phyloP scores from a whole-genome alignment of 2,329 filamentous ascomycete species.

The Diaporthe citrichinensis region DNA sequence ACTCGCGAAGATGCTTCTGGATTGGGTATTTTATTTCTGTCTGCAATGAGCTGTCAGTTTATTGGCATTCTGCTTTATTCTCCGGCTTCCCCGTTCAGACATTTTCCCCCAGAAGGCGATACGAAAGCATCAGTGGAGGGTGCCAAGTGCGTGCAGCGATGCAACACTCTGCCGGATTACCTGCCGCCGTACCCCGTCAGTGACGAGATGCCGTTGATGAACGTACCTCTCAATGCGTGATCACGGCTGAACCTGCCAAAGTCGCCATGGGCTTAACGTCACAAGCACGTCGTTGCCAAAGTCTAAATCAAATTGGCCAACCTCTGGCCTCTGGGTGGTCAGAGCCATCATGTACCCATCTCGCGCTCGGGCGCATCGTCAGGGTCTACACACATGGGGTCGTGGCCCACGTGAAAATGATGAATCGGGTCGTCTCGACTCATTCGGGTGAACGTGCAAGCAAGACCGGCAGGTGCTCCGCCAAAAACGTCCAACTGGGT shows the following conservation, averaged over 20 bases:
- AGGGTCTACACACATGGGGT: slow-evolving; percentile 19
- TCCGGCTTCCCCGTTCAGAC: neutral
- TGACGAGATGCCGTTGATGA: neutral
- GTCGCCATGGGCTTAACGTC: neutral
- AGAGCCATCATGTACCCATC: slow-evolving; percentile 13
- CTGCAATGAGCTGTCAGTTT: neutral
- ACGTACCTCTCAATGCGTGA: neutral
- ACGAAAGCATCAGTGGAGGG: slow-evolving; percentile 3
- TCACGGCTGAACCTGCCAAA: slow-evolving; percentile 25
- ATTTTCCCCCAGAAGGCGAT: neutral
- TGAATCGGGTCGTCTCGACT: slow-evolving; percentile 26
- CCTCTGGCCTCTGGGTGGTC: slow-evolving; percentile 14
- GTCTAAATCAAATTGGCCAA: neutral
- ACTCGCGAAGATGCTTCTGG: slow-evolving; percentile 18
- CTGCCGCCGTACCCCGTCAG: neutral
- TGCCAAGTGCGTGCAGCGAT: neutral
- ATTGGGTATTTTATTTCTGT: neutral
- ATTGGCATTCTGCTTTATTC: neutral
- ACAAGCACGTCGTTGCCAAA: slow-evolving; percentile 17
- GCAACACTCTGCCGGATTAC: neutral
- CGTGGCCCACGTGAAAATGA: slow-evolving; percentile 23
- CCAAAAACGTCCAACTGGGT: neutral
- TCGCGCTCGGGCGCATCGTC: slow-evolving; percentile 21
- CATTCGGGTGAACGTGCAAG: neutral
- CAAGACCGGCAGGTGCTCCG: neutral